These are phyloP conservation scores for Neonectria punicea DNA, from an alignment of 2,329 filamentous ascomycete species.

Conservation along the genomic window DNA sequence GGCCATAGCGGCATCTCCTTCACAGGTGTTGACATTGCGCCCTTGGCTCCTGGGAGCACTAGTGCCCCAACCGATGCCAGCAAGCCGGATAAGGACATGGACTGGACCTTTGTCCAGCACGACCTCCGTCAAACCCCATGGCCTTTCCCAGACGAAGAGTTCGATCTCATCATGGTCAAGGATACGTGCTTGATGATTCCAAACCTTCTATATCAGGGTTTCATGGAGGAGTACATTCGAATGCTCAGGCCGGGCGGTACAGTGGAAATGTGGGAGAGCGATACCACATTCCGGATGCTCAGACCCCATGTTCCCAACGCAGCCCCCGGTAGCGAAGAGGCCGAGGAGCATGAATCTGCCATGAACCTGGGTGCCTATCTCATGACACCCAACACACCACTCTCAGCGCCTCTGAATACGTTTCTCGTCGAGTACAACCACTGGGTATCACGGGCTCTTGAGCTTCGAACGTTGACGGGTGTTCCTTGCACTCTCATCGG, in stretches of 20 bases:
- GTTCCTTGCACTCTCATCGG: constrained; percentile 83
- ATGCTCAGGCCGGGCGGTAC: constrained; percentile 81
- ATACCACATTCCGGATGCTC: constrained; percentile 85
- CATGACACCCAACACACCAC: constrained; percentile 83
- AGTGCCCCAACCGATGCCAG: constrained; percentile 48
- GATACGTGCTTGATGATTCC: constrained; percentile 78
- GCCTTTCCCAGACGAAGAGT: constrained; percentile 82
- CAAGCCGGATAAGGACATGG: constrained; percentile 76
- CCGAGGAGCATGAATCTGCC: constrained; percentile 71
- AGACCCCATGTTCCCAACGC: constrained; percentile 76
- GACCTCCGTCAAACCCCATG: constrained; percentile 80
- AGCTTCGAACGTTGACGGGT: constrained; percentile 73
- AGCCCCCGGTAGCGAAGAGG: constrained; percentile 47
- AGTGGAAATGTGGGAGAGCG: constrained; percentile 90
- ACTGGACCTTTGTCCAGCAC: constrained; percentile 90
- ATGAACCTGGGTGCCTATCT: constrained; percentile 81
- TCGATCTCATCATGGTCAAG: constrained; percentile 90
- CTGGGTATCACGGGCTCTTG: constrained; percentile 82
- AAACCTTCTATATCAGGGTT: constrained; percentile 63
- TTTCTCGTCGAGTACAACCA: constrained; percentile 85
- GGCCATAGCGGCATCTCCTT: constrained; percentile 79
- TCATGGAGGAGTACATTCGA: constrained; percentile 79
- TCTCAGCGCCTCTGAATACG: constrained; percentile 82
- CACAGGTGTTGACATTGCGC: constrained; percentile 84
- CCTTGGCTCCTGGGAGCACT: constrained; percentile 64